Conservation (phyloP, 495 filamentous ascomycete species). For the Aspergillus biplanus region DNA sequence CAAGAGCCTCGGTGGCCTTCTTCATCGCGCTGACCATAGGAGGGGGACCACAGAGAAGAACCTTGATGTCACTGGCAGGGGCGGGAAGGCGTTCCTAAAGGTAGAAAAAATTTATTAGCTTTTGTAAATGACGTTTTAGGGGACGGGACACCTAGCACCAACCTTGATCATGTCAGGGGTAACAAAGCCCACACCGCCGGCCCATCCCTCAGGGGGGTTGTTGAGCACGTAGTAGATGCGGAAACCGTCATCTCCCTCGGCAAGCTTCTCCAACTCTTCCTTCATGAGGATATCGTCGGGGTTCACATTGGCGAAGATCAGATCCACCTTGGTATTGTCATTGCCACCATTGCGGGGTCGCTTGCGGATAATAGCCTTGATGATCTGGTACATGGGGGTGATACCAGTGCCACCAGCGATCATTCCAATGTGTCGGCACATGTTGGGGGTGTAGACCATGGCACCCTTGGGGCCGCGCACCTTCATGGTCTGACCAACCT, state of each 20-base stretch:
- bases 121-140: neutral
- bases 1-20: constrained; percentile 86
- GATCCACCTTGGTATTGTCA: constrained; percentile 85
- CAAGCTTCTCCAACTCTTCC: constrained; percentile 84
- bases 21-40: constrained; percentile 98
- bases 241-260: constrained; percentile 75
- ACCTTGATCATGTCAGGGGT: constrained; percentile 96
- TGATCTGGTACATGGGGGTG: constrained; percentile 96
- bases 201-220: constrained; percentile 90
- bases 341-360: constrained; percentile 66
- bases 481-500: constrained; percentile 84
- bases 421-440: constrained; percentile 95
- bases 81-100: constrained; percentile 75
- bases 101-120: constrained; percentile 8
- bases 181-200: constrained; percentile 88
- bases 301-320: constrained; percentile 97
- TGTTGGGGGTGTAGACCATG: constrained; percentile 93
- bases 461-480: constrained; percentile 93
- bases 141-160: constrained; percentile 28
- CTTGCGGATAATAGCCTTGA: constrained; percentile 86
- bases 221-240: constrained; percentile 93
- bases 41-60: constrained; percentile 94
- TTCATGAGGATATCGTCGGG: constrained; percentile 88
- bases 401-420: constrained; percentile 97
- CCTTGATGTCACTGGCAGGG: constrained; percentile 85